Evolutionary conservation across 2,329 filamentous ascomycete genomes (phyloP), one percentile per base, ranked within the genome.

Genomic region (Zelopaecilomyces penicillatus): DNA sequence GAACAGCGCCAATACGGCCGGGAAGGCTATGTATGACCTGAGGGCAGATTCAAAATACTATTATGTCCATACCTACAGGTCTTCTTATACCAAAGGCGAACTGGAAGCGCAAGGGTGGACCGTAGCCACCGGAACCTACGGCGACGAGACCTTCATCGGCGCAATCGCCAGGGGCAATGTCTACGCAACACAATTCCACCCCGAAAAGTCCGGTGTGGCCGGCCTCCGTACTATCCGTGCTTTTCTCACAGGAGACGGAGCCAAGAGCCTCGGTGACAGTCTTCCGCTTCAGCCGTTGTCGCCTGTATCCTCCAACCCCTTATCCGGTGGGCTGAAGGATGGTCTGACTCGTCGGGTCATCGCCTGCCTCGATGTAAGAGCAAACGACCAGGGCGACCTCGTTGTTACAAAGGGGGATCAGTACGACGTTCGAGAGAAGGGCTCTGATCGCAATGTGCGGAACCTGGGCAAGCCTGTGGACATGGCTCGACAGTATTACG

Each of bases 401-500:
- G 93, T 98, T 0, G 93, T 98, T 33, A 98, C 93, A 10, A 98
- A 98, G 67, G 93, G 93, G 46, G 93, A 98, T 66, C 91, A 97
- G 65, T 98, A 98, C 69, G 93, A 98, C 59, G 93, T 98, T 5
- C 86, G 93, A 30, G 93, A 97, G 59, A 96, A 96, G 67, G 71
- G 73, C 26, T 73, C 69, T 10, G 71, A 73, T 46, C 73, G 78
- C 44, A 61, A 61, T 54, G 90, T 98, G 32, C 82, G 93, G 51
- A 98, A 98, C 65, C 75, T 98, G 4, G 93, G 93, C 52, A 98
- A 98, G 67, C 93, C 93, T 2, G 90, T 98, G 40, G 89, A 95
- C 52, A 86, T 98, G 78, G 93, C 93, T 6, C 81, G 80, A 65
- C 82, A 80, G 58, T 98, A 98, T 73, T 98, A 97, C 71, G 84